Evolutionary conservation across 805 yeast genomes (phyloP).

Genomic region (Spathaspora sp.): DNA sequence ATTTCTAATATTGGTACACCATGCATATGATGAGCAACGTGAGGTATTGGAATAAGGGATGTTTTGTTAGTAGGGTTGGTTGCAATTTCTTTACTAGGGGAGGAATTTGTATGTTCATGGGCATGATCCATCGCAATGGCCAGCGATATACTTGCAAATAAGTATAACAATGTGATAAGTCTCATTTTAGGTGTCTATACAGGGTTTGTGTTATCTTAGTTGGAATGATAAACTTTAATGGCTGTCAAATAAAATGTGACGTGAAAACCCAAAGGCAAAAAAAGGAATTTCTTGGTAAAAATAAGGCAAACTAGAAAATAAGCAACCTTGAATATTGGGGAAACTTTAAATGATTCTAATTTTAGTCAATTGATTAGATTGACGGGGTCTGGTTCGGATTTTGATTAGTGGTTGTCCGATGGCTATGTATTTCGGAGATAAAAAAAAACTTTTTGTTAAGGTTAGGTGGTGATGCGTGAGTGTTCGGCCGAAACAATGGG

Average conservation of each 20-base stretch:
- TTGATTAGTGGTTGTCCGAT: not conserved
- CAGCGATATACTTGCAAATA: not conserved
- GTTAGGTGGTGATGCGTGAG: not conserved
- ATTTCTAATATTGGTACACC: constrained; percentile 75
- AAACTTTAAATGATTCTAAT: too few relatives aligned
- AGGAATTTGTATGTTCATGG: constrained; percentile 10
- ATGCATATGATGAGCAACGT: constrained; percentile 45
- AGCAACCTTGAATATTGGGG: too few relatives aligned
- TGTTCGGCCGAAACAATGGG: not conserved
- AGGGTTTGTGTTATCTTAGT: not conserved
- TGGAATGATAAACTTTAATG: not conserved
- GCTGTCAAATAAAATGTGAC: not conserved
- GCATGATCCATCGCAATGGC: constrained; percentile 17
- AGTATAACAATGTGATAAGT: not conserved
- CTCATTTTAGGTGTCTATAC: not conserved
- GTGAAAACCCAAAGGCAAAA: too few relatives aligned
- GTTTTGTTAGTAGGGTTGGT: constrained; percentile 5
- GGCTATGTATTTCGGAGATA: not conserved
- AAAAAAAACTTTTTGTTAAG: not conserved
- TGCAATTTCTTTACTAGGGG: constrained; percentile 7
- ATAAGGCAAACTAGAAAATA: too few relatives aligned
- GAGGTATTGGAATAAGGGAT: constrained; percentile 26
- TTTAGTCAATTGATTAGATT: not conserved
- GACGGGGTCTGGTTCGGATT: not conserved
- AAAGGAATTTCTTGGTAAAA: not conserved